Percentiles rank a stretch among this genome's conserved stretches.
These are phyloP conservation scores for Aspergillus sp. DNA, from an alignment of 2,329 filamentous ascomycete species.

Conservation along the genomic window DNA sequence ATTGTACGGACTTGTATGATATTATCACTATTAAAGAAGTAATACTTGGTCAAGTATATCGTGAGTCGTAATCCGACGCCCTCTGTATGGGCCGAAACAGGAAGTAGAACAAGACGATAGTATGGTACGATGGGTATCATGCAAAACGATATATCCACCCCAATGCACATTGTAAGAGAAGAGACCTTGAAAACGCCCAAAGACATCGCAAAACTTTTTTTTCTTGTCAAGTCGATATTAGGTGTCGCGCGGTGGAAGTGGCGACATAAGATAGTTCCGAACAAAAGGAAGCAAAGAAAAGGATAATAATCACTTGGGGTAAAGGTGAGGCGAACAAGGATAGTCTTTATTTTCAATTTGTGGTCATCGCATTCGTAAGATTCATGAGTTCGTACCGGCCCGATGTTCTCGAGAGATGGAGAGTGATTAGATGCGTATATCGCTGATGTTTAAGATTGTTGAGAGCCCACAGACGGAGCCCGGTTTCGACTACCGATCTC, in stretches of 20 bases:
- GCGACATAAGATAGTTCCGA: background rate
- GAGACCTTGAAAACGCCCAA: background rate
- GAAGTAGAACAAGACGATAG: background rate
- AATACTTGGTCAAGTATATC: constrained; percentile 4
- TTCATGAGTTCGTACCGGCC: constrained; percentile 14
- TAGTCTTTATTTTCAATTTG: background rate
- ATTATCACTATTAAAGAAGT: background rate
- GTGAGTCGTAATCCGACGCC: background rate
- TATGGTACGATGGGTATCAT: constrained; percentile 23
- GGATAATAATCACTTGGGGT: background rate
- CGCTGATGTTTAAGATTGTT: constrained; percentile 1
- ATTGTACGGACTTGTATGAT: background rate
- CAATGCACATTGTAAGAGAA: constrained; percentile 11
- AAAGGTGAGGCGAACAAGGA: constrained; percentile 2
- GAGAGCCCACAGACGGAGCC: constrained; percentile 16
- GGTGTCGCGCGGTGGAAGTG: background rate
- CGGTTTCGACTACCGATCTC: constrained; percentile 12
- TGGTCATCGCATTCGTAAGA: constrained; percentile 17
- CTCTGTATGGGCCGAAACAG: background rate
- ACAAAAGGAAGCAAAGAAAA: constrained; percentile 1
- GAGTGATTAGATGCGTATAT: background rate
- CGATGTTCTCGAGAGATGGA: background rate
- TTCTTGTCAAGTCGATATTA: background rate
- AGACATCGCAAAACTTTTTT: background rate
- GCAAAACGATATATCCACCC: constrained; percentile 14